phyloP scores from a whole-genome alignment of 2,329 filamentous ascomycete species.

The Exophiala oligosperma region DNA sequence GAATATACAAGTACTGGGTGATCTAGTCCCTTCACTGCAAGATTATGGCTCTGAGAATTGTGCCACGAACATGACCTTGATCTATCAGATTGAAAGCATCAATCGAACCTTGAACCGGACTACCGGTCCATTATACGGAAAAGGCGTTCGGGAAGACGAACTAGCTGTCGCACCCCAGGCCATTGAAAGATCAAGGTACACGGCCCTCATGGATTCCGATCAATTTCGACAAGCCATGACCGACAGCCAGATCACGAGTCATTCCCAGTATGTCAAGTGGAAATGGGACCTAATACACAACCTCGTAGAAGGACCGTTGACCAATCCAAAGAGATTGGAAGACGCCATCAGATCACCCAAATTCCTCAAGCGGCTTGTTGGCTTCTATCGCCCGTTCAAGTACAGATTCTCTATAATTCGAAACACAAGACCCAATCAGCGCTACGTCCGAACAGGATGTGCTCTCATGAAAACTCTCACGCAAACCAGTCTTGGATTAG shows the following conservation, averaged over 20 bases:
- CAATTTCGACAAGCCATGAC: conserved; percentile 62
- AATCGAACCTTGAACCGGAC: conserved; percentile 83
- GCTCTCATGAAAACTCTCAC: conserved; percentile 82
- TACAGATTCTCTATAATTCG: conserved; percentile 88
- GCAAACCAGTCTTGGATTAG: conserved; percentile 79
- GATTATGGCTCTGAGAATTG: conserved; percentile 70
- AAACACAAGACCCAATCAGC: conserved; percentile 89
- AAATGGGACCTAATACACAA: conserved; percentile 92
- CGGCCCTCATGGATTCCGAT: conserved; percentile 63
- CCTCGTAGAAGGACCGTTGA: conserved; percentile 88
- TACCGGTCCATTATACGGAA: conserved; percentile 39
- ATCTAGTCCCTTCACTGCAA: conserved; percentile 75
- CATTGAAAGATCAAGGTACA: conserved; percentile 57
- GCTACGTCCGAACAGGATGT: conserved; percentile 88
- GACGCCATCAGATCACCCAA: conserved; percentile 94
- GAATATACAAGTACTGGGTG: conserved; percentile 82
- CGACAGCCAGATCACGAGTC: conserved; percentile 81
- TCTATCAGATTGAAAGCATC: conserved; percentile 97
- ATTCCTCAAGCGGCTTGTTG: conserved; percentile 91
- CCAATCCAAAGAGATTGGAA: conserved; percentile 86
- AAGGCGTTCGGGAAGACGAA: conserved; percentile 40
- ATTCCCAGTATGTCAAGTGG: conserved; percentile 92
- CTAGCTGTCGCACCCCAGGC: conserved; percentile 33
- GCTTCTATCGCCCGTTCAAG: conserved; percentile 96
- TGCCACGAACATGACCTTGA: conserved; percentile 81